These are phyloP conservation scores for Calonectria honghensis DNA, from an alignment of 2,329 filamentous ascomycete species.

Conservation along the genomic window DNA sequence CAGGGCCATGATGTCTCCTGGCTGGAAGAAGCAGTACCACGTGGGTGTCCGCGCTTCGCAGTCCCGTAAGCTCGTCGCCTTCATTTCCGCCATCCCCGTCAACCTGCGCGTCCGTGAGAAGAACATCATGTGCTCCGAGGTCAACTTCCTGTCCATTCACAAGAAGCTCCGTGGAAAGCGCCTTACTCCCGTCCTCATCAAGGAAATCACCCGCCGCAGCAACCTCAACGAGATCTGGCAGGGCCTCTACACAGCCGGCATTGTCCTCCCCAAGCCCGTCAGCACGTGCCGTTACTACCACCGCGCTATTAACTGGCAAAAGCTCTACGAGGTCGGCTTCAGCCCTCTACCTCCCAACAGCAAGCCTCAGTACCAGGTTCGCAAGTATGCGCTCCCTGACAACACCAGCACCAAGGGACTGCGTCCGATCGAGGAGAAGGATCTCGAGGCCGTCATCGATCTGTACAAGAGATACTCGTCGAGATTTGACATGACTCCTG, in stretches of 20 bases:
- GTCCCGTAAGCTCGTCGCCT: constrained; percentile 92
- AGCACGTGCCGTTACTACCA: constrained; percentile 97
- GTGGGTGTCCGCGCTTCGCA: constrained; percentile 91
- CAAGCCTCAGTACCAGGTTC: constrained; percentile 89
- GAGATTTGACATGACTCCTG: constrained; percentile 89
- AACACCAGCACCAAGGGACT: constrained; percentile 83
- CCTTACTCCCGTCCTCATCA: constrained; percentile 94
- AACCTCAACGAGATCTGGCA: constrained; percentile 92
- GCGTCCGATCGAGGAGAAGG: constrained; percentile 85
- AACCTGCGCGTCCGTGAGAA: constrained; percentile 87
- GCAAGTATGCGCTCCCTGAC: constrained; percentile 89
- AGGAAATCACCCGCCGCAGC: constrained; percentile 95
- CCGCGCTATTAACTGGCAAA: constrained; percentile 94
- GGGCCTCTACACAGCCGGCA: constrained; percentile 95
- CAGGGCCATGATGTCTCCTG: constrained; percentile 94
- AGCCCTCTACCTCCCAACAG: constrained; percentile 89
- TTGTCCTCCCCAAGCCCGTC: constrained; percentile 92
- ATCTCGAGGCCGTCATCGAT: constrained; percentile 84
- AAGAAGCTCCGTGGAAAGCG: constrained; percentile 97
- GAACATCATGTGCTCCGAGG: constrained; percentile 86
- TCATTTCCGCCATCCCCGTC: constrained; percentile 95
- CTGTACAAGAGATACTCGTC: constrained; percentile 86
- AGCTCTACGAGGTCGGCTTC: constrained; percentile 96
- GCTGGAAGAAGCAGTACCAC: constrained; percentile 96
- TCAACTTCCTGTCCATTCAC: constrained; percentile 99